Evolutionary conservation across 176 grass and related monocot genomes (phyloP).

Genomic region (Pharus latifolius): DNA sequence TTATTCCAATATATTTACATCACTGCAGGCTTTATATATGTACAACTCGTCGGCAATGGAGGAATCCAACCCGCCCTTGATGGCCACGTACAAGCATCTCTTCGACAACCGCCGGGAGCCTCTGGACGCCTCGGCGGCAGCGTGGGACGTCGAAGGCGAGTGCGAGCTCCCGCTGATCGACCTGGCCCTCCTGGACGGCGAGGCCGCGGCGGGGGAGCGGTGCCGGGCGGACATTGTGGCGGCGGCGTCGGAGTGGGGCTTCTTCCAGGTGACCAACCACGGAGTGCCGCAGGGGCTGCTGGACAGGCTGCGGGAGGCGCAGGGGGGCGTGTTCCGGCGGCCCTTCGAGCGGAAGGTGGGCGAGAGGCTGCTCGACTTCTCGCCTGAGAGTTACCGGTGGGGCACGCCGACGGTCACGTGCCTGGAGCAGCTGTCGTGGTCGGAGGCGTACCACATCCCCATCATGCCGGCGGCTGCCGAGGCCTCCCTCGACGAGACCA

Average conservation of each 20-base stretch:
- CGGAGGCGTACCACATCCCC: conserved; percentile 85
- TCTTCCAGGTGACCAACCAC: conserved; percentile 76
- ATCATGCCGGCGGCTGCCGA: not conserved
- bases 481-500: not conserved
- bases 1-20: not conserved
- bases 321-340: conserved; percentile 32
- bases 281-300: conserved; percentile 34
- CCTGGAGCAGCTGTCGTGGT: conserved; percentile 71
- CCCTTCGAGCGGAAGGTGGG: conserved; percentile 41
- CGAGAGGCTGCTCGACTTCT: conserved; percentile 35
- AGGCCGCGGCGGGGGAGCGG: not conserved
- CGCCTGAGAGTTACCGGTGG: conserved; percentile 64
- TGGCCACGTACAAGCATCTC: conserved; percentile 48
- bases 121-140: not conserved
- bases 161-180: conserved; percentile 38
- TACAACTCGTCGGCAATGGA: not conserved
- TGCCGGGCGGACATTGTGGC: conserved; percentile 40
- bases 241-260: conserved; percentile 71
- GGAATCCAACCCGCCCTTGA: conserved; percentile 43
- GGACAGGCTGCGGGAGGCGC: conserved; percentile 18
- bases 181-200: conserved; percentile 6
- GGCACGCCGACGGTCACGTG: conserved; percentile 46
- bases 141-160: not conserved
- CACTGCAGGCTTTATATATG: not conserved
- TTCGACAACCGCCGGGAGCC: not conserved